Conservation (phyloP, 129 eudicot species). For the Chrysanthemum makinoi region DNA sequence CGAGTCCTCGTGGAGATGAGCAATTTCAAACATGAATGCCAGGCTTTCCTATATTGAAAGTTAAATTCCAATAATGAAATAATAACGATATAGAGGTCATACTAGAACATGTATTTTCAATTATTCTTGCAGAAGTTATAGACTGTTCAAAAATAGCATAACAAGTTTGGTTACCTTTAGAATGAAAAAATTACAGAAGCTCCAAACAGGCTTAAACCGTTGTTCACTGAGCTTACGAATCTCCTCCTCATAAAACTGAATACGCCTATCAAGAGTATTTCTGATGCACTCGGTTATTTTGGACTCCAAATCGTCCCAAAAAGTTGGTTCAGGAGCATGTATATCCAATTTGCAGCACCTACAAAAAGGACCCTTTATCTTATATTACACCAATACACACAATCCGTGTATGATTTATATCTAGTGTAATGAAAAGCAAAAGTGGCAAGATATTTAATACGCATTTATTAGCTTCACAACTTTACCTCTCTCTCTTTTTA, state of each 20-base stretch:
- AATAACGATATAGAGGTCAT: background rate
- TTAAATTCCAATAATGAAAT: background rate
- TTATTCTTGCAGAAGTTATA: constrained; percentile 12
- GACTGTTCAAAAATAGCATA: constrained; percentile 5
- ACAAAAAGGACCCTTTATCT: constrained; percentile 21
- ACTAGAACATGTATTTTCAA: too few species aligned
- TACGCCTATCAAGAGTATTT: constrained; percentile 88
- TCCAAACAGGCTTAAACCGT: constrained; percentile 95
- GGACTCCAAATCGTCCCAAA: constrained; percentile 95
- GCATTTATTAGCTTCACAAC: constrained; percentile 3
- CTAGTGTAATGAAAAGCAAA: background rate
- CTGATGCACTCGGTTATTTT: constrained; percentile 78
- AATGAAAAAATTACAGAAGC: constrained; percentile 94
- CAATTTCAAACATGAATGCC: constrained; percentile 99
- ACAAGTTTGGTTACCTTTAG: constrained; percentile 55
- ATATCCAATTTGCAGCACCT: constrained; percentile 97
- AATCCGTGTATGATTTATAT: background rate
- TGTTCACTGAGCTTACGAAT: constrained; percentile 98
- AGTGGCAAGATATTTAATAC: background rate
- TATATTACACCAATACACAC: constrained; percentile 3
- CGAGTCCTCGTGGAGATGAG: constrained; percentile 97
- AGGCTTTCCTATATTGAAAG: constrained; percentile 71
- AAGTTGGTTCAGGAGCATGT: constrained; percentile 70
- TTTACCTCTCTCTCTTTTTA: constrained; percentile 92
- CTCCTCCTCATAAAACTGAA: constrained; percentile 94